Conservation (phyloP, 2,329 filamentous ascomycete genomes). For the Metarhizium guizhouense region DNA sequence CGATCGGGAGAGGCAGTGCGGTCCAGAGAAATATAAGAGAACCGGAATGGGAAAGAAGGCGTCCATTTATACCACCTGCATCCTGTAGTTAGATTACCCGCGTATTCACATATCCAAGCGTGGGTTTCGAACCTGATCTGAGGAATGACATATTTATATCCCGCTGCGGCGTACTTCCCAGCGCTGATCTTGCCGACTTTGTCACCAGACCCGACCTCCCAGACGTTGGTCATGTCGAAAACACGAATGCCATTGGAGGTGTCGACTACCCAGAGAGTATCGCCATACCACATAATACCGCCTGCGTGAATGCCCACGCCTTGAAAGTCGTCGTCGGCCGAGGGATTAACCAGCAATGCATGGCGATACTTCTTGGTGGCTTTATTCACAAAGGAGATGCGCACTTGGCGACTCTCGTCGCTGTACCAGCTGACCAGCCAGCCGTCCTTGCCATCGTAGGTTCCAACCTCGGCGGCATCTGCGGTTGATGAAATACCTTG, state of each 20-base stretch:
- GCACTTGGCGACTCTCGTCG: slow-evolving; percentile 10
- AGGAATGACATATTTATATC: slow-evolving; percentile 16
- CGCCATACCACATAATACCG: slow-evolving; percentile 26
- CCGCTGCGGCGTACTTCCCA: slow-evolving; percentile 13
- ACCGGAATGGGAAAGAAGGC: slow-evolving; percentile 18
- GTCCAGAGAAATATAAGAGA: slow-evolving; percentile 13
- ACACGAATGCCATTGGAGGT: no score
- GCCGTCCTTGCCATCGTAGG: slow-evolving; percentile 21
- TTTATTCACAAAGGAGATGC: slow-evolving; percentile 24
- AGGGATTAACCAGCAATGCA: slow-evolving; percentile 24
- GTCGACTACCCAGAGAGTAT: slow-evolving; percentile 23
- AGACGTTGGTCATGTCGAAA: slow-evolving; percentile 17
- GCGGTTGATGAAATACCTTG: slow-evolving; percentile 11
- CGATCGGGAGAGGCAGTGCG: not conserved
- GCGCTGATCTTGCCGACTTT: slow-evolving; percentile 20
- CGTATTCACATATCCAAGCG: not conserved
- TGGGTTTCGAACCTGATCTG: slow-evolving; percentile 19
- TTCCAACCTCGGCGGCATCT: slow-evolving; percentile 17
- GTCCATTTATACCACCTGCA: slow-evolving; percentile 17
- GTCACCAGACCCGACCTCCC: slow-evolving; percentile 22
- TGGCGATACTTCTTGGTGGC: slow-evolving; percentile 21
- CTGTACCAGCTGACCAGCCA: slow-evolving; percentile 18
- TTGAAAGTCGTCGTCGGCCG: slow-evolving; percentile 21
- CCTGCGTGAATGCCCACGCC: slow-evolving; percentile 24
- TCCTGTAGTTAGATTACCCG: not conserved